phyloP scores from a whole-genome alignment of 371 early-diverging fungal species.

The Syncephalastrum racemosum region DNA sequence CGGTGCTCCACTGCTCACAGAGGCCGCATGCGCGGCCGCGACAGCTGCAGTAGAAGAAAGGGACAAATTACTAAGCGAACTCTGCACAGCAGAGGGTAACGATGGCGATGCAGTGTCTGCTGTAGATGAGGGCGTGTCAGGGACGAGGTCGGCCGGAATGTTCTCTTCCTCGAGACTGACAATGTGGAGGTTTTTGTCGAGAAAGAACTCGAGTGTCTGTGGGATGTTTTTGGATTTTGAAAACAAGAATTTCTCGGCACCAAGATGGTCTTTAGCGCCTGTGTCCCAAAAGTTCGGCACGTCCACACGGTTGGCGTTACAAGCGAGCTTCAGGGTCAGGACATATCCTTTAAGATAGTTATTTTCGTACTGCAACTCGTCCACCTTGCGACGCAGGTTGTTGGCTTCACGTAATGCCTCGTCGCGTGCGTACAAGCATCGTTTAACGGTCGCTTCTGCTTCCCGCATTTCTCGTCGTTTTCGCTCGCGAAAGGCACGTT shows the following conservation, averaged over 20 bases:
- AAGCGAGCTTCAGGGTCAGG: constrained; percentile 35
- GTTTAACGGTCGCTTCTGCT: constrained; percentile 38
- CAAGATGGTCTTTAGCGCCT: constrained; percentile 31
- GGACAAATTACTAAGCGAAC: too few species aligned
- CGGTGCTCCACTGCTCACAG: not conserved
- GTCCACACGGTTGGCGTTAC: constrained; percentile 33
- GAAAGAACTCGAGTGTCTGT: constrained; percentile 39
- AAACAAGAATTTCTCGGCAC: constrained; percentile 29
- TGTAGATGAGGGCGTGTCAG: not conserved
- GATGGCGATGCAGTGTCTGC: too few species aligned
- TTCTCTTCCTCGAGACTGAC: constrained; percentile 17
- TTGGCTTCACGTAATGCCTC: constrained; percentile 21
- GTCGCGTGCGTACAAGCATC: constrained; percentile 25
- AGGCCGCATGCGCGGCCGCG: too few species aligned
- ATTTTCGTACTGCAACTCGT: constrained; percentile 33
- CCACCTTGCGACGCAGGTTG: constrained; percentile 16
- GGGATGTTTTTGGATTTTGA: constrained; percentile 38
- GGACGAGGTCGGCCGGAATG: constrained; percentile 3
- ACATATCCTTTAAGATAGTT: constrained; percentile 34
- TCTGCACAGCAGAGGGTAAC: too few species aligned
- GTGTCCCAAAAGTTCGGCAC: constrained; percentile 37
- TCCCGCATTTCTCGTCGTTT: constrained; percentile 43
- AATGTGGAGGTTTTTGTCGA: constrained; percentile 27
- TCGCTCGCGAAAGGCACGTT: constrained; percentile 32
- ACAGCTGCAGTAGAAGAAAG: too few species aligned